These are phyloP conservation scores for Colletotrichum nymphaeae DNA, from an alignment of 2,329 filamentous ascomycete genomes.

Conservation along the genomic window DNA sequence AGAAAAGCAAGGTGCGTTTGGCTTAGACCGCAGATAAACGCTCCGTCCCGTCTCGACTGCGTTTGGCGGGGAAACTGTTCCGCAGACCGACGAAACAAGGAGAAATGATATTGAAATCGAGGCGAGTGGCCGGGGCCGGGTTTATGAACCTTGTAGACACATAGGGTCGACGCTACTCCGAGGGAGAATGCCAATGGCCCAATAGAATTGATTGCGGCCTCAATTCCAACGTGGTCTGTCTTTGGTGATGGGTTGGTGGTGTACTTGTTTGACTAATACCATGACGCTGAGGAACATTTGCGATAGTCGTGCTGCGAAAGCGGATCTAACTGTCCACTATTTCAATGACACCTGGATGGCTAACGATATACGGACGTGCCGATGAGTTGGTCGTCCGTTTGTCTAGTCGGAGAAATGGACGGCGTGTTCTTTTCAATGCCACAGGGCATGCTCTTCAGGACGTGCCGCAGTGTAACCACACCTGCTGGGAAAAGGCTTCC, in stretches of 20 bases:
- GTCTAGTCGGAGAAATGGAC: constrained; percentile 15
- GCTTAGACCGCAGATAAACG: constrained; percentile 30
- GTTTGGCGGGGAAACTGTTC: constrained; percentile 31
- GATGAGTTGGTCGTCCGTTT: constrained; percentile 10
- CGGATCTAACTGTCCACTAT: constrained; percentile 6
- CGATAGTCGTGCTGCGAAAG: neutral
- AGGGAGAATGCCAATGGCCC: constrained; percentile 3
- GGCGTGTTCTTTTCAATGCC: constrained; percentile 1
- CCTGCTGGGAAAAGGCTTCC: neutral
- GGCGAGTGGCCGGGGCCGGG: constrained; percentile 4
- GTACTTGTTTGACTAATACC: neutral
- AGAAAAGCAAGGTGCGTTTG: constrained; percentile 18
- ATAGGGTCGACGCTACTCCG: neutral
- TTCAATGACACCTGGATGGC: constrained; percentile 21
- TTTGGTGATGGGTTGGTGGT: constrained; percentile 1
- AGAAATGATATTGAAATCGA: constrained; percentile 16
- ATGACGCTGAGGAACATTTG: constrained; percentile 16
- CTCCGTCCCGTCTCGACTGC: constrained; percentile 28
- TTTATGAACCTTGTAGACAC: constrained; percentile 14
- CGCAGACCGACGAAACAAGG: constrained; percentile 25
- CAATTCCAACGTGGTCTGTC: neutral
- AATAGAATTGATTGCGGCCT: constrained; percentile 6
- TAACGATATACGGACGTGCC: constrained; percentile 4
- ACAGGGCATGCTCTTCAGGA: constrained; percentile 11
- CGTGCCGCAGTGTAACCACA: constrained; percentile 10